Base-by-base conservation (phyloP, 2,329 filamentous ascomycete genomes). In the Sclerotinia trifoliorum region DNA sequence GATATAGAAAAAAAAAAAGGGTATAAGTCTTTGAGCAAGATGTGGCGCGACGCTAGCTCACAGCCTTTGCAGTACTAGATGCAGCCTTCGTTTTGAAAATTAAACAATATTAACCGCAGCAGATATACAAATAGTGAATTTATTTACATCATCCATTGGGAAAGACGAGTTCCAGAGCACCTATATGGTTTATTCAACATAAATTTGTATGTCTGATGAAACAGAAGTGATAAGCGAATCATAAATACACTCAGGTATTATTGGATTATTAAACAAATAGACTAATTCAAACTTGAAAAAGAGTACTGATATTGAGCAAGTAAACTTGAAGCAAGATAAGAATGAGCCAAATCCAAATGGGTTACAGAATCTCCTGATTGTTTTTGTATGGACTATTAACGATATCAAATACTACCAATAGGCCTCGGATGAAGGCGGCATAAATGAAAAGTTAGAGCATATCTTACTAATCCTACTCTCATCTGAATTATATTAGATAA, bases 271-370 rank as follows among this genome's bases (percentile, higher is more conserved):
- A 15, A 21, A 6, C 35, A 51, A 29, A 7, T 0, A 3, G 0
- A 11, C 6, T 19, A 24, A 2, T 6, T 11, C 15, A 3, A 7
- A 42, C 5, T 35, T 55, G 10, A 32, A 29, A 13, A 0, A 15
- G 1, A 5, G 11, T 15, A 35, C 1, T 24, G 5, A 2, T 24
- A 24, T n/a, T 6, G 3, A n/a, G 29, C 13, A 13, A 1, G 35
- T 24, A 24, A 0, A 24, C 10, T 10, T 0, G 5, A n/a, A 35
- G 13, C 26, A 15, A 5, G 6, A 24, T 10, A 5, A 1, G n/a
- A 17, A 19, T 4, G 1, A 13, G 2, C 24, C 1, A 11, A 4
- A 2, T 35, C 13, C 3, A 7, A 17, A 19, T 39, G 0, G 21
- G 13, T n/a, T 10, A 8, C 15, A 3, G 10, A 24, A 24, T 4